Evolutionary conservation across 1,284 basidiomycete species (phyloP), one percentile per base, ranked within the genome.

Genomic region (Marasmius oreades): DNA sequence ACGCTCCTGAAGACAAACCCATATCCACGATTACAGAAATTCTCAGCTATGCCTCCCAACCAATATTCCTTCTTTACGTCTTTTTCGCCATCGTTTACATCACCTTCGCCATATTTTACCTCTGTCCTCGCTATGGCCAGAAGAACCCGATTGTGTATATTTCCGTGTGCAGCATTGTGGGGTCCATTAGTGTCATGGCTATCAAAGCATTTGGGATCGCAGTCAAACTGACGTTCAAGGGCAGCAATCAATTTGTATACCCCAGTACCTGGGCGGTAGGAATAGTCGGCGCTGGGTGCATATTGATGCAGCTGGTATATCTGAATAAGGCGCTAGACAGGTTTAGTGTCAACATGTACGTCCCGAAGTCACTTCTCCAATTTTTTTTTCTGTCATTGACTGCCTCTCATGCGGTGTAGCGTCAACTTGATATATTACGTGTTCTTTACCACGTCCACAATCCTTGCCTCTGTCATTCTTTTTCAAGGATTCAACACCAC

Each of bases 361-460:
- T 82, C 18, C n/a, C n/a, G n/a, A 7, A 14, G 22, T 16, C 45
- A 8, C 31, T 36, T n/a, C 26, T 33, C 43, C 11, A 33, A 36
- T 20, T 20, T 18, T 20, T 20, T 44, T 12, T 33, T 31, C 47
- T n/a, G 51, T 22, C 20, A 51, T 50, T 60, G 64, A 60, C 67
- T 51, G 22, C 14, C 8, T 33, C 44, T n/a, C 12, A 18, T 24
- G n/a, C 18, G 39, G 24, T 6, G 20, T 68, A 93, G 92, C 43
- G 95, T 99, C 57, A 99, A 99, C 70, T 96, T 97, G 0, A 92
- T 97, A 78, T 99, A 99, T 76, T 98, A 96, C 68, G 96, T 98
- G 70, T 90, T 93, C 72, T 99, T 99, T 76, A 95, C 95, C n/a
- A 93, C 93, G 1, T 90, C 90, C 11, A 98, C 96, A 26, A 92